Evolutionary conservation across 2,329 filamentous ascomycete species (phyloP).

Genomic region (Dothiorella sarmentorum): DNA sequence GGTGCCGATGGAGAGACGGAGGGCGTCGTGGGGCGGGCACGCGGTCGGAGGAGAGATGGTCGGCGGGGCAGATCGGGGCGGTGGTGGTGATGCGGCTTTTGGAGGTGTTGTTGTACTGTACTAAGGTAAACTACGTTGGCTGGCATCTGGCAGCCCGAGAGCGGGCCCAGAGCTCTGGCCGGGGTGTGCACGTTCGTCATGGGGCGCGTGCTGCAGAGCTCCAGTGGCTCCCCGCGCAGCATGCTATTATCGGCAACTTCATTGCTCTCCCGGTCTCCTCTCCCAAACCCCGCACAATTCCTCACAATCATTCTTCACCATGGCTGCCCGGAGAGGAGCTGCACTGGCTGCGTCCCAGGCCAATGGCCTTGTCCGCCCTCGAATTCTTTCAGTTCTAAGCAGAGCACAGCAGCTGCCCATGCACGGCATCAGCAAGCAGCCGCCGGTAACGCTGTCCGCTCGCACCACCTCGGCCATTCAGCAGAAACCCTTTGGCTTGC

Average conservation of each 20-base stretch:
- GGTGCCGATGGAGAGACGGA: constrained; percentile 12
- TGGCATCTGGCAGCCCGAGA: constrained; percentile 11
- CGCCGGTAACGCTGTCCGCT: neutral
- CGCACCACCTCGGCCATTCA: neutral
- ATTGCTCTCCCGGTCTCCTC: neutral
- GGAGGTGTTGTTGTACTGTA: constrained; percentile 1
- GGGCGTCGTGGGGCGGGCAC: neutral
- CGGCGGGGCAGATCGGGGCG: neutral
- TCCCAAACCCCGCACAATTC: neutral
- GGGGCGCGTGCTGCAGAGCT: constrained; percentile 9
- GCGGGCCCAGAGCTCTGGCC: constrained; percentile 9
- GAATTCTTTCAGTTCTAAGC: constrained; percentile 1
- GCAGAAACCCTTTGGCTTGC: constrained; percentile 10
- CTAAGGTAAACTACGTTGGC: constrained; percentile 6
- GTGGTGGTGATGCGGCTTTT: neutral
- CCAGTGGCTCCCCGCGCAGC: neutral
- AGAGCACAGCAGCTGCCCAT: neutral
- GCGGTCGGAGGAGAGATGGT: neutral
- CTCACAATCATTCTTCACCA: neutral
- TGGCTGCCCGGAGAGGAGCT: constrained; percentile 13
- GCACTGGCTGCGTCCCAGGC: constrained; percentile 19
- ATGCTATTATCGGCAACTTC: neutral
- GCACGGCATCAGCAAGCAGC: constrained; percentile 10
- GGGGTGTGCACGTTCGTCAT: constrained; percentile 10
- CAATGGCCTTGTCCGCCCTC: constrained; percentile 10